Evolutionary conservation across 1,284 basidiomycete species (phyloP), one percentile per base, ranked within the genome.

Genomic region (Rhodotorula sp.): DNA sequence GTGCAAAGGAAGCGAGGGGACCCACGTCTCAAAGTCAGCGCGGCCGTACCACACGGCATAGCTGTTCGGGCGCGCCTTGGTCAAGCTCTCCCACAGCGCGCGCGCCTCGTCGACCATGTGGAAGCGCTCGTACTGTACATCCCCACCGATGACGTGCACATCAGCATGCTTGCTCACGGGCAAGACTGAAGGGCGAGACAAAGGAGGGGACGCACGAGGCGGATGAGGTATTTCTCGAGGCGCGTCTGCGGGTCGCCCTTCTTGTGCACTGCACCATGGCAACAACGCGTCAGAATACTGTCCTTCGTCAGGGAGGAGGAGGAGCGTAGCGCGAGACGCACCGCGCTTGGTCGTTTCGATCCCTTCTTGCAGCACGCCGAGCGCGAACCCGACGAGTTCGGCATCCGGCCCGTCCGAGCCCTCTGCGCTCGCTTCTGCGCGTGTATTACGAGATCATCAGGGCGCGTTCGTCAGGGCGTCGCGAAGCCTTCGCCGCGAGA

Each of bases 141-240:
- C 3, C 10, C 19, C 12, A 4, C 17, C 25, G 12, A 14, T 5
- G 1, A 9, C 7, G 48, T 17, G 7, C 7, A 8, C 21, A 19
- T 45, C 57, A 46, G 13, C 2, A 2, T 41, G 13, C 13, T n/a
- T n/a, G 52, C 13, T 27, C 25, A 34, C 34, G 5, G 34, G 34
- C 34, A 34, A 34, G 34, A 34, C 57, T 83, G 41, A 86, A 78
- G 34, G 7, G 8, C 83, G 83, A 16, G 3, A 34, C 8, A 64
- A 3, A 23, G 16, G 21, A 44, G 25, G 42, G 10, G 27, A 84
- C 89, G 74, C 79, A 93, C 93, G 69, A 91, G 83, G 61, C 87
- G 85, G 48, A 88, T 84, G 25, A 93, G 83, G 79, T 88, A 92
- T 77, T 91, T 93, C 80, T 97, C 93, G 49, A 97, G 81, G 52